phyloP scores from a whole-genome alignment of 2,329 filamentous ascomycete genomes.

The Colletotrichum sp. region DNA sequence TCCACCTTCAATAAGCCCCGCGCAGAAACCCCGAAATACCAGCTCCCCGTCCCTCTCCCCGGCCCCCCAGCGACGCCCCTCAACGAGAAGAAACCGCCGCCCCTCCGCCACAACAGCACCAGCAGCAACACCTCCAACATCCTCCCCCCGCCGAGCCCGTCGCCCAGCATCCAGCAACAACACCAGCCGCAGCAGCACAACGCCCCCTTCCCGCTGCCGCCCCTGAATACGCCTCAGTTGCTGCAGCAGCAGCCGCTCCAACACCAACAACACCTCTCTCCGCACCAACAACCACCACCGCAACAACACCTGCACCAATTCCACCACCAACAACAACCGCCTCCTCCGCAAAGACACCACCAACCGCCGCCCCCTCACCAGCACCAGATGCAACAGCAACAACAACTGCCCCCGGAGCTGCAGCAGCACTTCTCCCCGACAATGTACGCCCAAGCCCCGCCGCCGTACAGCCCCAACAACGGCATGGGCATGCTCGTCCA shows the following conservation, averaged over 20 bases:
- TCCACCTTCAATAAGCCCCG: constrained; percentile 24
- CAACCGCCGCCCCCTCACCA: constrained; percentile 10
- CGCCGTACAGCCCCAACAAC: constrained; percentile 30
- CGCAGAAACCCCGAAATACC: constrained; percentile 21
- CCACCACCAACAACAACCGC: constrained; percentile 8
- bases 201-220: constrained; percentile 3
- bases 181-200: constrained; percentile 10
- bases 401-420: constrained; percentile 15
- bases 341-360: not conserved
- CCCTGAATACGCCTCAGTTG: not conserved
- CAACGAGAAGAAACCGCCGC: constrained; percentile 5
- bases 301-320: not conserved
- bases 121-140: constrained; percentile 22
- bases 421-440: constrained; percentile 18
- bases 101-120: constrained; percentile 1
- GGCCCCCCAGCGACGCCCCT: constrained; percentile 10
- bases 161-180: constrained; percentile 10
- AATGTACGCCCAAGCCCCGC: constrained; percentile 23
- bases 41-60: constrained; percentile 7
- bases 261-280: not conserved
- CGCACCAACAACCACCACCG: not conserved
- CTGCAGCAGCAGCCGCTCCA: not conserved
- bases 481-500: constrained; percentile 48
- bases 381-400: constrained; percentile 20
- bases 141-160: constrained; percentile 23